Conservation (phyloP, 768 basidiomycete species). For the Agrocybe praecox region DNA sequence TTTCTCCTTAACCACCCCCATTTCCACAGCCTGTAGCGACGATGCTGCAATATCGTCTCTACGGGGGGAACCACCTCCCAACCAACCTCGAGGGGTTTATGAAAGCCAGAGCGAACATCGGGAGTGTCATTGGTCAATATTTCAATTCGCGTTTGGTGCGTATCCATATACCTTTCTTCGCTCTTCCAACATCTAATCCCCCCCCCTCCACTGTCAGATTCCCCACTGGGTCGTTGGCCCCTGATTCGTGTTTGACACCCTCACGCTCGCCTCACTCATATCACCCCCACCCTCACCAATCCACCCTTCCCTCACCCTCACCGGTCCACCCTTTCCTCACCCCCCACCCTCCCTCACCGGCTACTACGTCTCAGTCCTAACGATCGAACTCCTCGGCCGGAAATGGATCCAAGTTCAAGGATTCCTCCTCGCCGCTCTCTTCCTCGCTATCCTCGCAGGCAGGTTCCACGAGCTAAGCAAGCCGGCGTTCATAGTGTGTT, state of each 20-base stretch:
- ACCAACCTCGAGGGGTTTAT: slow-evolving; percentile 51
- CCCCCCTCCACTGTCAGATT: too few species aligned
- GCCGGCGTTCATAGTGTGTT: slow-evolving; percentile 68
- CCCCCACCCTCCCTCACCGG: slow-evolving; percentile 27
- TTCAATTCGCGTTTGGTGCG: slow-evolving; percentile 52
- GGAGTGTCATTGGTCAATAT: slow-evolving; percentile 64
- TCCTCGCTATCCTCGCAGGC: slow-evolving; percentile 71
- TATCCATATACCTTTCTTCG: not conserved
- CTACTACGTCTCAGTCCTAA: slow-evolving; percentile 69
- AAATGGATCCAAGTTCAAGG: slow-evolving; percentile 79
- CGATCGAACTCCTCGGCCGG: slow-evolving; percentile 73
- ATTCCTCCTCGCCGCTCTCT: slow-evolving; percentile 67
- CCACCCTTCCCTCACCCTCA: too few species aligned
- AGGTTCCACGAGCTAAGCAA: slow-evolving; percentile 59
- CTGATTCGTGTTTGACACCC: slow-evolving; percentile 51
- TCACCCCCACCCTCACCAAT: too few species aligned
- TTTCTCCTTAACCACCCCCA: too few species aligned
- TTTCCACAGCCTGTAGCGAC: slow-evolving; percentile 23
- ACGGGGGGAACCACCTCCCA: slow-evolving; percentile 46
- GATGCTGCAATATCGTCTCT: slow-evolving; percentile 40
- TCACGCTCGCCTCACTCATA: too few species aligned
- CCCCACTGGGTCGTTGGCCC: slow-evolving; percentile 62
- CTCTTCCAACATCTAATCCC: too few species aligned
- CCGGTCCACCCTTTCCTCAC: too few species aligned
- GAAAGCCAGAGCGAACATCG: slow-evolving; percentile 64